Evolutionary conservation across 306 rosid species (phyloP), one percentile per base, ranked within the genome.

Genomic region (Rosa persica): DNA sequence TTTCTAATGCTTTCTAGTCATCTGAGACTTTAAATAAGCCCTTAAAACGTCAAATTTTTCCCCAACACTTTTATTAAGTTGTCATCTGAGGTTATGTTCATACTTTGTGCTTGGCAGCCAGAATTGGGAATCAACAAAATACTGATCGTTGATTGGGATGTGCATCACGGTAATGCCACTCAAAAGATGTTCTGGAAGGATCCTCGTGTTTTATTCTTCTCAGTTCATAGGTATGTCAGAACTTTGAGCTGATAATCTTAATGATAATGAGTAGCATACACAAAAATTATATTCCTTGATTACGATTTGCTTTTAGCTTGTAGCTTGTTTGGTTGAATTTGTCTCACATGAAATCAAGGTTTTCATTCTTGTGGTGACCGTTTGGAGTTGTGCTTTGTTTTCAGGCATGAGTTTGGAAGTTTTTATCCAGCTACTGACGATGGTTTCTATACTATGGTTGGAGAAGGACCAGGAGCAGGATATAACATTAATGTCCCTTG

Each of bases 111-210:
- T 77, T 78, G 79, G 83, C 98, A 95, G 99, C 96, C 90, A 60
- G 96, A 93, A 71, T 61, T 91, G 82, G 96, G 93, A 5, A 82
- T 93, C 23, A 89, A 90, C 62, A 91, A 89, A 75, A 86, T 95
- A 70, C 80, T 95, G 79, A 89, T 95, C 22, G 99, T 95, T 83
- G 99, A 95, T 83, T 95, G 99, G 99, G 99, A 95, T 46, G 93
- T 95, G 13, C 99, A 95, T 88, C 99, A 95, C 76, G 99, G 99
- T 70, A 95, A 95, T 80, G 99, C 92, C 66, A 95, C 99, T 19
- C 99, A 93, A 81, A 95, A 95, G 83, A 86, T 83, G 94, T 95
- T 95, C 78, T 93, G 90, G 93, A 79, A 78, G 62, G 98, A 95
- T 81, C 82, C 96, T 76, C 97, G 88, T 42, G 98, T 93, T 80